A percentile compares a stretch with the other conserved stretches of the same genome.
Conservation (phyloP, 2,329 filamentous ascomycete genomes). For the Aureobasidium musti region DNA sequence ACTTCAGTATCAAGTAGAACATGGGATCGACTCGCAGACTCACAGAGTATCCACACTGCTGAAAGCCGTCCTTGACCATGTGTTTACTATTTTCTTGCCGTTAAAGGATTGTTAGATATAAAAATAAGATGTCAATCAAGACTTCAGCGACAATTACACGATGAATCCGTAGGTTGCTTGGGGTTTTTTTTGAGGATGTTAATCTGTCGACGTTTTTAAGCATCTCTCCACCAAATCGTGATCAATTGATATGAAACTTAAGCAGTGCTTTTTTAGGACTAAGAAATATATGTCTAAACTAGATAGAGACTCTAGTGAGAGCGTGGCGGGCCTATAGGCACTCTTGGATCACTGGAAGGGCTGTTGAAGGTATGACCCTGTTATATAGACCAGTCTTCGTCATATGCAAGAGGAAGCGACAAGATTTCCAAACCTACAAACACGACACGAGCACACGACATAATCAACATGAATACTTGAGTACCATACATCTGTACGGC, state of each 20-base stretch:
- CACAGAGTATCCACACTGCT: too few relatives aligned
- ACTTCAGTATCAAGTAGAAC: too few relatives aligned
- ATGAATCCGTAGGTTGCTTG: not conserved
- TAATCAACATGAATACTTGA: not conserved
- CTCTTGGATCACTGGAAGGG: not conserved
- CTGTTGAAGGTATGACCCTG: not conserved
- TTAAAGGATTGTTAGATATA: too few relatives aligned
- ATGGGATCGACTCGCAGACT: too few relatives aligned
- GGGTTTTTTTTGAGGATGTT: not conserved
- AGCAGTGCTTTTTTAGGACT: not conserved
- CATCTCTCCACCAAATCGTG: not conserved
- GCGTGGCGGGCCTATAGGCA: not conserved
- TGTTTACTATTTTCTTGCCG: too few relatives aligned
- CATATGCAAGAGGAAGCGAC: constrained; percentile 6
- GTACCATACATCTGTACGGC: not conserved
- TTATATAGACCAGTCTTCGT: not conserved
- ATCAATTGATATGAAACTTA: too few relatives aligned
- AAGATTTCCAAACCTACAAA: not conserved
- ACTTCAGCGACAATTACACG: too few relatives aligned
- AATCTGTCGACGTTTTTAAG: not conserved
- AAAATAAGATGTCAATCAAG: too few relatives aligned
- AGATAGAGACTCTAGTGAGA: not conserved
- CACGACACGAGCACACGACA: not conserved
- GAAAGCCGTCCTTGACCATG: too few relatives aligned
- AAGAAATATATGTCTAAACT: not conserved